Evolutionary conservation across 1,139 yeast genomes (phyloP).

Genomic region (Geotrichum fermentans): DNA sequence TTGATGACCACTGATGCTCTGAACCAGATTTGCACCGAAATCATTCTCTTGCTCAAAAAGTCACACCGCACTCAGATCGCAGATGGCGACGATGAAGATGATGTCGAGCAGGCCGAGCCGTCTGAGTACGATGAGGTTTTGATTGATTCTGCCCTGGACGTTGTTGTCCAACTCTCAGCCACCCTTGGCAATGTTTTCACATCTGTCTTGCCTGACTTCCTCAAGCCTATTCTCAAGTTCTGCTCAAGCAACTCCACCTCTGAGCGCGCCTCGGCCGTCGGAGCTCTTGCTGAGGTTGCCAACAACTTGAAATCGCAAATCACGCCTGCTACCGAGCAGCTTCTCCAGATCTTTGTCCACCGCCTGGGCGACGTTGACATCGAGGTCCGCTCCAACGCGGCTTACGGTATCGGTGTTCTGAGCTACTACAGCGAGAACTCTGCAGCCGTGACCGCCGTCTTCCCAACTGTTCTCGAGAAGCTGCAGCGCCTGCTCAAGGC

Average conservation of each 20-base stretch:
- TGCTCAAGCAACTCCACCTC: conserved; percentile 60
- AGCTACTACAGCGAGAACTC: conserved; percentile 51
- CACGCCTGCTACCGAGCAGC: conserved; percentile 64
- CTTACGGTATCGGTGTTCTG: conserved; percentile 88
- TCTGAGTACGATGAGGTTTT: conserved; percentile 86
- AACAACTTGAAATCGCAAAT: conserved; percentile 60
- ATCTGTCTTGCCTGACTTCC: conserved; percentile 68
- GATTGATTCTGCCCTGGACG: conserved; percentile 82
- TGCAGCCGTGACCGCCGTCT: conserved; percentile 55
- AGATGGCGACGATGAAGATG: conserved; percentile 51
- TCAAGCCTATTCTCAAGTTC: conserved; percentile 58
- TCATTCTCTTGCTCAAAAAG: conserved; percentile 67
- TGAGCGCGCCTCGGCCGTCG: conserved; percentile 81
- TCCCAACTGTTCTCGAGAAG: conserved; percentile 65
- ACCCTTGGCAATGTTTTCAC: conserved; percentile 73
- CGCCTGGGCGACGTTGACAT: conserved; percentile 74
- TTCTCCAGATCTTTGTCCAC: conserved; percentile 63
- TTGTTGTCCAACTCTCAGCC: conserved; percentile 66
- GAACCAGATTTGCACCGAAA: conserved; percentile 63
- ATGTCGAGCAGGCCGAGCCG: conserved; percentile 58
- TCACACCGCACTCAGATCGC: conserved; percentile 77
- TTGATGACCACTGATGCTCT: conserved; percentile 57
- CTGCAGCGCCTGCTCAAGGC: conserved; percentile 74
- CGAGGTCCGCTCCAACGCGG: conserved; percentile 93
- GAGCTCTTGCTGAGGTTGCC: conserved; percentile 85